Evolutionary conservation across 345 rosid genomes (phyloP), one percentile per base, ranked within the genome.

Genomic region (Capsella bursapastoris): DNA sequence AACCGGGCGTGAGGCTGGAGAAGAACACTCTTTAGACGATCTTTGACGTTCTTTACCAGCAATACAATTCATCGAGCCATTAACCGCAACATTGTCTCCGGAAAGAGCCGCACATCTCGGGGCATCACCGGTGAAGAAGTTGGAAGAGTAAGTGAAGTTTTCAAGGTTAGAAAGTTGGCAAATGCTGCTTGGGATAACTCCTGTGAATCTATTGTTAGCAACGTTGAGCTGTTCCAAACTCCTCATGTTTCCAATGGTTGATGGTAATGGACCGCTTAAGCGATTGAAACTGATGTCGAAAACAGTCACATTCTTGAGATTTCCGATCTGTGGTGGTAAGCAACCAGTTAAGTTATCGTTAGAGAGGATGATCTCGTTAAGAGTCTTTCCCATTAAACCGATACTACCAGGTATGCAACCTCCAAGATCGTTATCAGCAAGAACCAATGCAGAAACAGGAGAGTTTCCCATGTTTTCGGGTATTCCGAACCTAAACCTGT

Each of bases 331-430:
- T 0, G 87, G 75, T 15, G 96, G 90, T 82, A 90, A 82, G 48
- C 96, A 90, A 6, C 90, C 89, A 0, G 87, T 90, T 41, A 90
- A 86, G 59, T 88, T 88, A 69, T 87, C 90, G 49, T 85, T 89
- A 80, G 84, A 52, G 35, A 89, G 89, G 40, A 89, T 86, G 18
- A 89, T 87, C 74, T 89, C 92, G 16, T 87, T 87, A 7, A 89
- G 68, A 0, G 90, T 89, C 1, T 80, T 81, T 0, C 87, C 92
- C 92, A 86, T 89, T 15, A 65, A 69, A 10, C 86, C 92, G n/a
- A 90, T 85, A 61, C 87, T 87, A 5, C 78, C 78, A 0, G 96
- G 96, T 47, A 90, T 84, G 44, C 96, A 90, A 37, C 96, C 92
- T 0, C 92, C 88, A 6, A 90, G 92, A 68, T 88, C 82, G 44